These are phyloP conservation scores for Abortiporus biennis DNA, from an alignment of 1,284 basidiomycete species.

Conservation along the genomic window DNA sequence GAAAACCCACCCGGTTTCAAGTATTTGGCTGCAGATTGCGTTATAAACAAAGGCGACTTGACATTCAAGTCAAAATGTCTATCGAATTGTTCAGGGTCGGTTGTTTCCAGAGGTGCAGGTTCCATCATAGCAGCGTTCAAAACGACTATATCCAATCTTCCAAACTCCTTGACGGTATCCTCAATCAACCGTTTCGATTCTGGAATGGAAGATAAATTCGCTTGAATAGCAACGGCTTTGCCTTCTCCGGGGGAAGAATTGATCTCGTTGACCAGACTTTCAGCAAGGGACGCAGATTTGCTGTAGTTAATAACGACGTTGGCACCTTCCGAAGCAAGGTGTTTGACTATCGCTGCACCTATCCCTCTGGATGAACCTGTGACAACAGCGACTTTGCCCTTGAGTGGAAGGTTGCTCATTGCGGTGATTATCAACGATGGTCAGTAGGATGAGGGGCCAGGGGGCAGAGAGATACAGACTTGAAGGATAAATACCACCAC, in stretches of 20 bases:
- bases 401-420: too few species aligned
- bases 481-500: too few species aligned
- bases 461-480: too few species aligned
- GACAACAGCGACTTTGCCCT: constrained; percentile 47
- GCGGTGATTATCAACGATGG: too few species aligned
- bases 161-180: constrained; percentile 40
- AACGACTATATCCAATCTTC: constrained; percentile 49
- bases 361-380: constrained; percentile 57
- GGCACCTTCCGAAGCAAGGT: constrained; percentile 48
- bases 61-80: constrained; percentile 47
- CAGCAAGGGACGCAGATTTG: constrained; percentile 33
- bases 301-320: constrained; percentile 52
- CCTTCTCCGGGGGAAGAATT: constrained; percentile 35
- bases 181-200: constrained; percentile 39
- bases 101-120: constrained; percentile 34
- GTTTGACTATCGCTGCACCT: constrained; percentile 47
- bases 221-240: constrained; percentile 44
- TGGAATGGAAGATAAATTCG: constrained; percentile 39
- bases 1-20: constrained; percentile 40
- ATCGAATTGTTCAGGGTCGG: constrained; percentile 48
- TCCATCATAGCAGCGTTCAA: constrained; percentile 52
- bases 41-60: constrained; percentile 51
- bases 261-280: constrained; percentile 37
- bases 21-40: constrained; percentile 37
- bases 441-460: too few species aligned